phyloP scores from a whole-genome alignment of 2,329 filamentous ascomycete species.

The Thielaviopsis ethacetica region DNA sequence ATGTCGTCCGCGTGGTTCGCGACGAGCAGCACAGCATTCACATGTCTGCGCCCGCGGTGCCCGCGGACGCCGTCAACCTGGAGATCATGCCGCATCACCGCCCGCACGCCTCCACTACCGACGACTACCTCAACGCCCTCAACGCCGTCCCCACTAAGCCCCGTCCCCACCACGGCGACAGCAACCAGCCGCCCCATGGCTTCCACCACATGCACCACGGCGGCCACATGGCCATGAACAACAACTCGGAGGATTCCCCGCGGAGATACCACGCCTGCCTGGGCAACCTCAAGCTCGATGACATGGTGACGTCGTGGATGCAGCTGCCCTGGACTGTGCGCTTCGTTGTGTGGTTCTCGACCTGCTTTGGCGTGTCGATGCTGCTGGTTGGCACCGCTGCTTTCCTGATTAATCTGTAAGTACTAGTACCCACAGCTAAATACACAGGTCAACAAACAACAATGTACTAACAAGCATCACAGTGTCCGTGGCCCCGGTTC shows the following conservation, averaged over 20 bases:
- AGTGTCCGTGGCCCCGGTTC: conserved; percentile 1
- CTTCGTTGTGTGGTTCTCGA: conserved; percentile 7
- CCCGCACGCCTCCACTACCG: background rate
- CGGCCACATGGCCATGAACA: background rate
- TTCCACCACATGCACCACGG: background rate
- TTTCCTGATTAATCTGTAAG: conserved; percentile 5
- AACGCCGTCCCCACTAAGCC: background rate
- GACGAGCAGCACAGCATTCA: background rate
- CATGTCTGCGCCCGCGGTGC: background rate
- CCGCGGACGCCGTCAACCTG: background rate
- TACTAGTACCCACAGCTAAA: background rate
- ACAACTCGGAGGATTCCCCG: background rate
- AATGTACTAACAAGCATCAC: background rate
- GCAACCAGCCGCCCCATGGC: background rate
- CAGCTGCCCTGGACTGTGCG: conserved; percentile 5
- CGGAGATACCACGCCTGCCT: background rate
- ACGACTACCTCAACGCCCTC: conserved; percentile 3
- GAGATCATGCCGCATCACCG: background rate
- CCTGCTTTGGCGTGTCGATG: conserved; percentile 6
- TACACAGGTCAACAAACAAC: background rate
- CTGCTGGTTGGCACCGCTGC: conserved; percentile 1
- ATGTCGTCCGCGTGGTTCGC: background rate
- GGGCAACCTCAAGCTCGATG: background rate
- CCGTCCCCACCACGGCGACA: background rate
- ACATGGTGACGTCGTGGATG: conserved; percentile 4